These are phyloP conservation scores for Paramecium caudatum DNA, from an alignment of 73 alveolate species.

Conservation along the genomic window DNA sequence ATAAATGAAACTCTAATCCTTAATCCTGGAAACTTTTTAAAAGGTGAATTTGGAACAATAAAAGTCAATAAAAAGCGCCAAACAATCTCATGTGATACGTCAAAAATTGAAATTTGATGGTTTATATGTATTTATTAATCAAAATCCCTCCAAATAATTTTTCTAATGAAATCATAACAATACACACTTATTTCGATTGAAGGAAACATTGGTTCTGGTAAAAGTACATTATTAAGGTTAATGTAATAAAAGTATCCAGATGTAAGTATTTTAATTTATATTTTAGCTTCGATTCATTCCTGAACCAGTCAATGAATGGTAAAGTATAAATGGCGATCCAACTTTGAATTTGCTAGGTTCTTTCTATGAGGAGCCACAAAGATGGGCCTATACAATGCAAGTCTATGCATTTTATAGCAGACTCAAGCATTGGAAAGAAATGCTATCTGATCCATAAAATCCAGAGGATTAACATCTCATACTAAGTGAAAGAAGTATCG, in stretches of 20 bases:
- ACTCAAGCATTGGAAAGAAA: constrained; percentile 71
- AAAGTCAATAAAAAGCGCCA: neutral
- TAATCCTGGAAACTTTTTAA: neutral
- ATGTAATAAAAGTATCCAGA: constrained; percentile 48
- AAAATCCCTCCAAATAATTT: constrained; percentile 64
- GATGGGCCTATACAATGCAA: constrained; percentile 77
- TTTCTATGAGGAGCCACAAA: constrained; percentile 65
- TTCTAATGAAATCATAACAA: constrained; percentile 45
- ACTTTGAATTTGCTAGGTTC: constrained; percentile 64
- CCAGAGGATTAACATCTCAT: constrained; percentile 66
- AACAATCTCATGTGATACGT: neutral
- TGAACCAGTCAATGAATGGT: constrained; percentile 76
- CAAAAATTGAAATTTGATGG: neutral
- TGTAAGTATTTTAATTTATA: neutral
- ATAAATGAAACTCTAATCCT: neutral
- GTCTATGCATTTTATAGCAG: constrained; percentile 70
- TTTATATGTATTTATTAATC: neutral
- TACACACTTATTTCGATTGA: constrained; percentile 66
- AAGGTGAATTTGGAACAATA: neutral
- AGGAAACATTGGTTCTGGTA: constrained; percentile 76
- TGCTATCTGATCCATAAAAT: constrained; percentile 35
- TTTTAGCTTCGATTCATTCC: constrained; percentile 32
- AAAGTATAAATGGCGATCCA: constrained; percentile 72
- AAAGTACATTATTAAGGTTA: constrained; percentile 66
- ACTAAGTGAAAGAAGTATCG: constrained; percentile 72